Base-by-base conservation (phyloP, 108 stramenopile genomes). In the Fistulifera solaris region DNA sequence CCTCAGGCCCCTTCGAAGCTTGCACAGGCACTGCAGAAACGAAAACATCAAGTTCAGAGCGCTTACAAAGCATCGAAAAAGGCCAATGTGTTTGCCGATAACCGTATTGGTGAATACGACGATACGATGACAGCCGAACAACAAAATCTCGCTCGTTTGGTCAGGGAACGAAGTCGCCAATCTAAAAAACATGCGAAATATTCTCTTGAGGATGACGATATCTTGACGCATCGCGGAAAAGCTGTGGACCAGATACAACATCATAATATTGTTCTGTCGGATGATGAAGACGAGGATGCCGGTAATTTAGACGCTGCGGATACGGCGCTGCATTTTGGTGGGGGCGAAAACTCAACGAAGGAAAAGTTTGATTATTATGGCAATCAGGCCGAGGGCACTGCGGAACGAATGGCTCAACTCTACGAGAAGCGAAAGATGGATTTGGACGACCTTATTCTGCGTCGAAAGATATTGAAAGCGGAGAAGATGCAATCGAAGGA, bases 311-410 rank as follows among this genome's bases (percentile, higher is more conserved):
- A 83, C 35, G 76, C 72, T 39, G 62, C 78, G 22, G 94, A 95
- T 61, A 92, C 93, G 1, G 67, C 73, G 57, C 70, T 96, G 28
- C 93, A 96, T 68, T 96, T 96, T 60, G 96, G 96, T 38, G 90
- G 89, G 12, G 72, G 81, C 12, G 58, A 59, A 24, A 59, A 58
- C 39, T 44, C 28, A 28, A 44, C 51, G 0, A 55, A 59, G 15
- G 48, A 38, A 19, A 50, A 66, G 27, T 62, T 47, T 11, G 66
- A 82, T 61, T 73, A 70, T 0, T 86, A 86, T 31, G 80, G 83
- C 66, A 61, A 22, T 59, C 56, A 42, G 40, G 58, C 50, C 19
- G 52, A 44, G 12, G 53, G 48, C 40, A 16, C 52, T 16, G 44
- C 50, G 21, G 52, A 62, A 16, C 69, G 77, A 44, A 66, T 83